These are phyloP conservation scores for Thalassiosira allenii DNA, from an alignment of 352 stramenopile genomes.

Conservation along the genomic window DNA sequence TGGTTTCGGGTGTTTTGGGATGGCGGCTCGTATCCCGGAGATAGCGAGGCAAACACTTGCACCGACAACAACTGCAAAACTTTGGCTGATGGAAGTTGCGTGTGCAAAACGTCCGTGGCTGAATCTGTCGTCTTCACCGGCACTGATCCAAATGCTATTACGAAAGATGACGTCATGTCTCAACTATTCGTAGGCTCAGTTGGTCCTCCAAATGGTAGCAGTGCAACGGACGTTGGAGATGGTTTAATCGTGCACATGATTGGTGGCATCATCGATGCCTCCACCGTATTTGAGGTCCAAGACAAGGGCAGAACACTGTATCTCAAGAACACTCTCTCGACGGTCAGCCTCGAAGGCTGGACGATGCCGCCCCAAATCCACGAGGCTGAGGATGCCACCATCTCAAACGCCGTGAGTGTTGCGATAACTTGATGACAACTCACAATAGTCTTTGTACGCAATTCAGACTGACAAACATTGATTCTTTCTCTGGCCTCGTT, in stretches of 20 bases:
- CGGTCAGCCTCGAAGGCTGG: conserved; percentile 60
- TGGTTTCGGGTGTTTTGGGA: conserved; percentile 66
- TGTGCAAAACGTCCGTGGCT: conserved; percentile 60
- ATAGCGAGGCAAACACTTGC: conserved; percentile 49
- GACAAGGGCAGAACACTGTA: conserved; percentile 58
- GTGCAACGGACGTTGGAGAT: conserved; percentile 29
- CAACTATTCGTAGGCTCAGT: conserved; percentile 57
- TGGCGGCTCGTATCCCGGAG: conserved; percentile 57
- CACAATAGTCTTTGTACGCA: not conserved
- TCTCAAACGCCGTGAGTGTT: conserved; percentile 32
- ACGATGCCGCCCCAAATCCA: conserved; percentile 40
- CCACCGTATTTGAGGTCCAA: conserved; percentile 65
- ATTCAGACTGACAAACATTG: no score
- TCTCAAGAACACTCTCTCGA: conserved; percentile 66
- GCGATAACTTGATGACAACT: not conserved
- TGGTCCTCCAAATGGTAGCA: conserved; percentile 32
- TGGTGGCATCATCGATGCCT: conserved; percentile 22
- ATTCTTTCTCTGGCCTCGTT: no score
- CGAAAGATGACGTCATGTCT: conserved; percentile 46
- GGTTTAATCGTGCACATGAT: conserved; percentile 43
- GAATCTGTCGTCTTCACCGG: conserved; percentile 56
- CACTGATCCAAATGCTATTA: conserved; percentile 19
- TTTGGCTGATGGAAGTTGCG: conserved; percentile 51
- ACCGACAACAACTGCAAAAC: conserved; percentile 44
- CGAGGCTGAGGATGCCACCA: conserved; percentile 53